These are phyloP conservation scores for Boletus sensibilis DNA, from an alignment of 768 basidiomycete species.

Conservation along the genomic window DNA sequence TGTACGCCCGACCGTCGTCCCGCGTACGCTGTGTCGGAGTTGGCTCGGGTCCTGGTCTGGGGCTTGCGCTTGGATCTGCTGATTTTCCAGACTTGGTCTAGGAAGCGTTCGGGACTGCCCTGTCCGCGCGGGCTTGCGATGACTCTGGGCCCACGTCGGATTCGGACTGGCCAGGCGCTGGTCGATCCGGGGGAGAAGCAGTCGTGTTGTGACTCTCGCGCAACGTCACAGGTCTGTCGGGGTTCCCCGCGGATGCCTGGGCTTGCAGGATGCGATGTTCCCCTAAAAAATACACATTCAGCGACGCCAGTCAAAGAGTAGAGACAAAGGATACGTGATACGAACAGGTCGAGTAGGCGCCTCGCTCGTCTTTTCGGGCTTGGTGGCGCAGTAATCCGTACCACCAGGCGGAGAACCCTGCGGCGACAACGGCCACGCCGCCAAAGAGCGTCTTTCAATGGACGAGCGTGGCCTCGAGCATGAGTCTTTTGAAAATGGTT, in stretches of 20 bases:
- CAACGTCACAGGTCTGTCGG: slow-evolving; percentile 15
- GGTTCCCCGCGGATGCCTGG: slow-evolving; percentile 15
- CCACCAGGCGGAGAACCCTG: slow-evolving; percentile 23
- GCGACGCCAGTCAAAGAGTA: background rate
- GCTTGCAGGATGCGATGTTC: slow-evolving; percentile 29
- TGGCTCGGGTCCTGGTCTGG: background rate
- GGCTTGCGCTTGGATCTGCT: background rate
- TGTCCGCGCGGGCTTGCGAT: background rate
- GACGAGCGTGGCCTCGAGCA: background rate
- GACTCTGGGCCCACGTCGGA: background rate
- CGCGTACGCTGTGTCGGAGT: background rate
- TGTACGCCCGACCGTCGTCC: background rate
- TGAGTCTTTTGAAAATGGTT: background rate
- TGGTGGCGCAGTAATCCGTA: slow-evolving; percentile 20
- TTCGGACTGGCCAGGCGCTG: background rate
- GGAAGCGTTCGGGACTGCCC: background rate
- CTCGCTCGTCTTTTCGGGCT: slow-evolving; percentile 19
- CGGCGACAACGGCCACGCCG: slow-evolving; percentile 21
- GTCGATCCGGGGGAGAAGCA: background rate
- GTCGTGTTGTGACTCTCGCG: background rate
- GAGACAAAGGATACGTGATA: background rate
- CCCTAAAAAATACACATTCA: slow-evolving; percentile 8
- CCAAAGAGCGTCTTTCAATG: slow-evolving; percentile 25
- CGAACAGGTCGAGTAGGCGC: slow-evolving; percentile 20
- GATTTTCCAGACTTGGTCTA: background rate